phyloP scores from a whole-genome alignment of 2,329 filamentous ascomycete genomes.

The Bipolaris cookei region DNA sequence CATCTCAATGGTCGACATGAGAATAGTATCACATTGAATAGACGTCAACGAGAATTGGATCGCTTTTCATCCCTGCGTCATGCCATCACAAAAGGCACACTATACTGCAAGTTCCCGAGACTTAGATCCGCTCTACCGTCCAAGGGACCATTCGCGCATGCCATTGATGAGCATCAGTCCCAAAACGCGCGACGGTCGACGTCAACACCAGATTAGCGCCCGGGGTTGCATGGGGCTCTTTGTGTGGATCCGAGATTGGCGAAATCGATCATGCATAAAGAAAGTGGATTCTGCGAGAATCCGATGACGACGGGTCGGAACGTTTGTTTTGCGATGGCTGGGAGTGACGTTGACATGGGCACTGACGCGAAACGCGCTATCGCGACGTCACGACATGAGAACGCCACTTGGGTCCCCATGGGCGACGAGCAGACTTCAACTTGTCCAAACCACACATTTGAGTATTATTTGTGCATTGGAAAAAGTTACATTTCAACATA shows the following conservation, averaged over 20 bases:
- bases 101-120: neutral
- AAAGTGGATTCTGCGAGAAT: conserved; percentile 21
- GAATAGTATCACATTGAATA: neutral
- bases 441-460: no score
- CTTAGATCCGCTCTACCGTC: neutral
- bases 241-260: conserved; percentile 28
- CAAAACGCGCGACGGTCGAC: conserved; percentile 20
- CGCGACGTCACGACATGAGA: conserved; percentile 19
- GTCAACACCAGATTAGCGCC: conserved; percentile 35
- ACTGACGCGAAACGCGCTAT: conserved; percentile 30
- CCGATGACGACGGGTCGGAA: conserved; percentile 24
- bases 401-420: neutral
- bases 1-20: neutral
- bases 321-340: conserved; percentile 21
- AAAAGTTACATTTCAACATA: neutral
- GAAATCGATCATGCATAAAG: conserved; percentile 29
- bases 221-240: conserved; percentile 24
- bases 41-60: neutral
- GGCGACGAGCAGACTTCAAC: neutral
- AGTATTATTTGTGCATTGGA: neutral
- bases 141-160: neutral
- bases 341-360: conserved; percentile 20
- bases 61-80: conserved; percentile 4
- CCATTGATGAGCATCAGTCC: neutral
- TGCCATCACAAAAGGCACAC: neutral